These are phyloP conservation scores for Nicotiana undulata DNA, from an alignment of 257 asterid species.

Conservation along the genomic window DNA sequence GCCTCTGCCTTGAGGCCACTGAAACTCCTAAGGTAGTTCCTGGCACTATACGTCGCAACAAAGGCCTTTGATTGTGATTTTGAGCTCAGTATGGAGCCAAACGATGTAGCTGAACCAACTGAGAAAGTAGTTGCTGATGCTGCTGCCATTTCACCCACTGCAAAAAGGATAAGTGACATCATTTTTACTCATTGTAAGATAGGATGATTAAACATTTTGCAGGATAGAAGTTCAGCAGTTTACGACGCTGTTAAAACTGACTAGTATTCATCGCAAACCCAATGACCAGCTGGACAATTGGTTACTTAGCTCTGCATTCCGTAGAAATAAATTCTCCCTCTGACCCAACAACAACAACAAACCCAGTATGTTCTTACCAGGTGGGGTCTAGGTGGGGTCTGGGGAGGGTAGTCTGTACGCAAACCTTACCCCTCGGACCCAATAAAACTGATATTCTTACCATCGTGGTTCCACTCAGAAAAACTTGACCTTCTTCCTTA, in stretches of 20 bases:
- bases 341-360: no score
- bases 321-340: not conserved
- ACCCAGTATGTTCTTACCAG: no score
- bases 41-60: not conserved
- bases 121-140: slow-evolving; percentile 15
- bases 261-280: not conserved
- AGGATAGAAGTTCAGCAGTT: not conserved
- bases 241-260: not conserved
- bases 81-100: not conserved
- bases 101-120: slow-evolving; percentile 3
- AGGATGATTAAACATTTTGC: not conserved
- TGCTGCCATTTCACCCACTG: slow-evolving; percentile 13
- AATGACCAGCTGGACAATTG: not conserved
- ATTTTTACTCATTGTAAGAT: not conserved
- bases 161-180: not conserved
- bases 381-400: no score
- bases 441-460: not conserved
- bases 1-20: slow-evolving; percentile 10
- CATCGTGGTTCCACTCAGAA: not conserved
- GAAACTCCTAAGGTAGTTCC: slow-evolving; percentile 3
- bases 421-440: not conserved
- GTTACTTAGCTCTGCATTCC: not conserved
- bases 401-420: no score
- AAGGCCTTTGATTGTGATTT: slow-evolving; percentile 5
- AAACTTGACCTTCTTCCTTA: no score